Percentiles rank a stretch among this genome's conserved stretches.
These are phyloP conservation scores for Talaromyces funiculosus DNA, from an alignment of 2,329 filamentous ascomycete species.

Conservation along the genomic window DNA sequence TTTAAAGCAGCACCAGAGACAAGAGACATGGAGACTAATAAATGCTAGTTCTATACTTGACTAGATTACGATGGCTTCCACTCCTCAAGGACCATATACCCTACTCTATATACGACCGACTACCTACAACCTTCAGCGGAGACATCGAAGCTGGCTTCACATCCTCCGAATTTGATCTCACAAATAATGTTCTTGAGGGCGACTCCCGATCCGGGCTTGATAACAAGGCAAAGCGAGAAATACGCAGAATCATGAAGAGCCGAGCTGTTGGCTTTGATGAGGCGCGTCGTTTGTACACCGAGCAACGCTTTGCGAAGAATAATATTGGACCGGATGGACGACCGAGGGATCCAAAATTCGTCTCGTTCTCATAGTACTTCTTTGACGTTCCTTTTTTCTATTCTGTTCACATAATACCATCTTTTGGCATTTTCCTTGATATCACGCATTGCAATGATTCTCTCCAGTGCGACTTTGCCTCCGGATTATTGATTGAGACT, in stretches of 20 bases:
- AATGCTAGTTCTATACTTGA: constrained; percentile 65
- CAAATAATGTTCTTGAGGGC: constrained; percentile 69
- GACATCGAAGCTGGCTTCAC: constrained; percentile 87
- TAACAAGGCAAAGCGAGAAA: constrained; percentile 69
- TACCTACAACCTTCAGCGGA: constrained; percentile 70
- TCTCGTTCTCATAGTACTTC: constrained; percentile 68
- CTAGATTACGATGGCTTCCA: constrained; percentile 70
- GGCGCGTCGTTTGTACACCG: constrained; percentile 77
- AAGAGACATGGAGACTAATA: constrained; percentile 14
- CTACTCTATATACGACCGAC: constrained; percentile 67
- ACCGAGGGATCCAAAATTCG: constrained; percentile 89
- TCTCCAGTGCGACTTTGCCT: background rate
- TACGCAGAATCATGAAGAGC: constrained; percentile 86
- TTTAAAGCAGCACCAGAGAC: background rate
- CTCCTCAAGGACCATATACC: constrained; percentile 63
- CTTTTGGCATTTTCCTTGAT: constrained; percentile 1
- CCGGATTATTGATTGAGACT: background rate
- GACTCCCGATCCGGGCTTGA: constrained; percentile 79
- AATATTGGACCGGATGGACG: constrained; percentile 83
- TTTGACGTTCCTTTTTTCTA: background rate
- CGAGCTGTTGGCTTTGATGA: constrained; percentile 81
- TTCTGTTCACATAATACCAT: background rate
- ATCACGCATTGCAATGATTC: background rate
- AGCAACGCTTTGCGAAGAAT: constrained; percentile 78
- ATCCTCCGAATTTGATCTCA: constrained; percentile 75